Evolutionary conservation across 148 eudicot genomes (phyloP).

Genomic region (Arctostaphylos glauca): DNA sequence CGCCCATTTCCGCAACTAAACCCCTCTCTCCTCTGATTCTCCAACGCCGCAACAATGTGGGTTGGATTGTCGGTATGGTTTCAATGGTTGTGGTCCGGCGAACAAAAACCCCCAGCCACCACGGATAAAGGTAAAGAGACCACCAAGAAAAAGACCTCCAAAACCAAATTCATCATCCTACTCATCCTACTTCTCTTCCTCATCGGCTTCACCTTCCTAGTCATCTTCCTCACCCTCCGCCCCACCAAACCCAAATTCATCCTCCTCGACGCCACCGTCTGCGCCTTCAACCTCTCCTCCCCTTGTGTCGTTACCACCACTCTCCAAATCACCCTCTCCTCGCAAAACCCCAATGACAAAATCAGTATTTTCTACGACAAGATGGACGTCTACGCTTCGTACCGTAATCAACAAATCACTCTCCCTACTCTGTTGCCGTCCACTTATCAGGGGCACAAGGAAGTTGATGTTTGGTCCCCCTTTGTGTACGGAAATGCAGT

Average conservation of each 20-base stretch:
- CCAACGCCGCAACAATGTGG: background rate
- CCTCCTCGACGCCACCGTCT: conserved; percentile 52
- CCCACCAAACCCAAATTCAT: conserved; percentile 45
- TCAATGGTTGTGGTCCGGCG: background rate
- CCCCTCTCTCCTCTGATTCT: background rate
- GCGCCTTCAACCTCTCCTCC: conserved; percentile 37
- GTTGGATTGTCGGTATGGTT: no score
- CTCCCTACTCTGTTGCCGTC: conserved; percentile 30
- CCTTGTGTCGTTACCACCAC: conserved; percentile 36
- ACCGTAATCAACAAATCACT: conserved; percentile 49
- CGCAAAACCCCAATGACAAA: conserved; percentile 42
- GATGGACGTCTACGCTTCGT: conserved; percentile 39
- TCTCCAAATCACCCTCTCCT: conserved; percentile 41
- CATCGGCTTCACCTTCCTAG: no score
- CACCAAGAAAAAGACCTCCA: no score
- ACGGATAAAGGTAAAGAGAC: background rate
- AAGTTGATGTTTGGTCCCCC: conserved; percentile 48
- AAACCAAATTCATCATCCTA: conserved; percentile 31
- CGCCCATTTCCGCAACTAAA: background rate
- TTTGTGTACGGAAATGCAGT: conserved; percentile 39
- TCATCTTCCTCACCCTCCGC: conserved; percentile 44
- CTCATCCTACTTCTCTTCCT: no score
- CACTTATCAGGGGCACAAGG: conserved; percentile 49
- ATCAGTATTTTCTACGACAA: conserved; percentile 50
- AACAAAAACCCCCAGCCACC: background rate